These are phyloP conservation scores for Rhodomyrtus tomentosa DNA, from an alignment of 345 rosid species.

Conservation along the genomic window DNA sequence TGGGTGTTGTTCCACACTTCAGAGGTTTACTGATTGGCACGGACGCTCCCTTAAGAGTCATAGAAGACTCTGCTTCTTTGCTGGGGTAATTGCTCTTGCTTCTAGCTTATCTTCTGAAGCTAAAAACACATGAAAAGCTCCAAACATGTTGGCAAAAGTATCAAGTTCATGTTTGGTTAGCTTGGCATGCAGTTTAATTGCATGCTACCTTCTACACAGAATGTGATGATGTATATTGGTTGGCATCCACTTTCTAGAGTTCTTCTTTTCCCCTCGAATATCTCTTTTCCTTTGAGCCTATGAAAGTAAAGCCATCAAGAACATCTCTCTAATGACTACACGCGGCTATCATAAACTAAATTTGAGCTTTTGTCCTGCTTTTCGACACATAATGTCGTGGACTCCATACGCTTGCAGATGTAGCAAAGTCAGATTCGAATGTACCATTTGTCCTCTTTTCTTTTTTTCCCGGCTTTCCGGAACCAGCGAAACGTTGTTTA, in stretches of 20 bases:
- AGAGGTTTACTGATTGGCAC: slow-evolving; percentile 20
- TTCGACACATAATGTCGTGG: neutral
- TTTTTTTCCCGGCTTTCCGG: neutral
- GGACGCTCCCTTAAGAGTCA: slow-evolving; percentile 23
- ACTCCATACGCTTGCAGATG: neutral
- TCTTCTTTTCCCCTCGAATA: neutral
- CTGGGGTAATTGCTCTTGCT: slow-evolving; percentile 20
- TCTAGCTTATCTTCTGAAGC: neutral
- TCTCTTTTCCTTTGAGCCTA: neutral
- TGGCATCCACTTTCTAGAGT: neutral
- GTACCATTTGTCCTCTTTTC: neutral
- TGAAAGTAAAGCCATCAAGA: neutral
- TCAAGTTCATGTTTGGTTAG: neutral
- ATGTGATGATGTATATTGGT: neutral
- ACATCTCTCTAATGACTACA: neutral
- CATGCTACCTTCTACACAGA: neutral
- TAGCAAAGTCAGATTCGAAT: neutral
- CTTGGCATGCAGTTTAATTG: neutral
- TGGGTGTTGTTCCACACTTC: slow-evolving; percentile 26
- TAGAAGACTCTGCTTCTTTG: slow-evolving; percentile 23
- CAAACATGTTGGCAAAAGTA: neutral
- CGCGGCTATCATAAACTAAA: neutral
- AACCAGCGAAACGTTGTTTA: neutral
- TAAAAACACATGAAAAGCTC: neutral
- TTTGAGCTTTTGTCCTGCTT: neutral